phyloP scores from a whole-genome alignment of 257 asterid species.

The Paulownia fortunei region DNA sequence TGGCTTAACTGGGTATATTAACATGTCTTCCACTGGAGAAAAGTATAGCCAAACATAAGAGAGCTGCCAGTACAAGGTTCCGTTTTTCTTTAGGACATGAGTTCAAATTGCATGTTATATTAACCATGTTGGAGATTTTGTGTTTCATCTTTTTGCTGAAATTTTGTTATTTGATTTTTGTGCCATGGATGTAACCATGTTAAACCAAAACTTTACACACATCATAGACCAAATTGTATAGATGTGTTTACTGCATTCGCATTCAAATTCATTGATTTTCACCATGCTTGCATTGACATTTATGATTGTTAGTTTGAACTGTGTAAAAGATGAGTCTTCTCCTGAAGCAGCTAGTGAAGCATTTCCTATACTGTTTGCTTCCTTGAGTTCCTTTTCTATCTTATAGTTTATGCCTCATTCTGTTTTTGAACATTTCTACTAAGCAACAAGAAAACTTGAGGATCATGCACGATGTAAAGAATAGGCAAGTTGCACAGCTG shows the following conservation, averaged over 20 bases:
- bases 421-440: neutral
- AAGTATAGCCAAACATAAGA: neutral
- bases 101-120: conserved; percentile 5
- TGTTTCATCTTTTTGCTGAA: neutral
- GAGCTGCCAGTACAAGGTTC: conserved; percentile 10
- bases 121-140: neutral
- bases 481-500: neutral
- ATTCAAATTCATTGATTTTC: neutral
- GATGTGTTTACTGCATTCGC: too few species aligned
- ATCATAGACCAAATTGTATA: neutral
- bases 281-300: neutral
- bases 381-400: neutral
- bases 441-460: neutral
- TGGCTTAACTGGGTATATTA: conserved; percentile 19
- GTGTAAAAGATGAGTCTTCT: neutral
- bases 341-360: neutral
- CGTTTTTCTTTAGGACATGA: neutral
- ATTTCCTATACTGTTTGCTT: too few species aligned
- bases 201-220: neutral
- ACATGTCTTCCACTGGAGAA: conserved; percentile 4
- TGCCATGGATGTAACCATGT: conserved; percentile 4
- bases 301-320: neutral
- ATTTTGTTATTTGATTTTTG: neutral
- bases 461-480: neutral
- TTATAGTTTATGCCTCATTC: neutral